phyloP scores from a whole-genome alignment of 805 yeast genomes.

The Candida morakotiae region DNA sequence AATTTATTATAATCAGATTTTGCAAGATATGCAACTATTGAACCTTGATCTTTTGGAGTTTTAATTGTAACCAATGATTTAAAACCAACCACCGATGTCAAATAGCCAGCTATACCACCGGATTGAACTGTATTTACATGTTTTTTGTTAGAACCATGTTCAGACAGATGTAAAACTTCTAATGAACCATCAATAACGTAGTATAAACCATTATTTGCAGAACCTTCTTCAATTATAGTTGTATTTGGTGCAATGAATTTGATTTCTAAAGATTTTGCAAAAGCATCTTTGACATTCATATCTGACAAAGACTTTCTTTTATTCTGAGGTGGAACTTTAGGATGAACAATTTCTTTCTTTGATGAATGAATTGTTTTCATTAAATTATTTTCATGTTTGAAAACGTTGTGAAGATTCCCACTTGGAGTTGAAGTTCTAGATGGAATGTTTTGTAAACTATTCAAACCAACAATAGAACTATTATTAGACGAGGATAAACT shows the following conservation, averaged over 20 bases:
- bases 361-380: slow-evolving; percentile 8
- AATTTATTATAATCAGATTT: slow-evolving; percentile 58
- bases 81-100: slow-evolving; percentile 76
- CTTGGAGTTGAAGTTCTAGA: slow-evolving; percentile 5
- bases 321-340: neutral
- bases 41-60: slow-evolving; percentile 59
- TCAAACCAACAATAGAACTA: slow-evolving; percentile 24
- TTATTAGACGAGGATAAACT: slow-evolving; percentile 17
- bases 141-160: slow-evolving; percentile 15
- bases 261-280: slow-evolving; percentile 58
- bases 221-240: slow-evolving; percentile 58
- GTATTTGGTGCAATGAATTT: slow-evolving; percentile 50
- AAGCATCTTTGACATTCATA: slow-evolving; percentile 45
- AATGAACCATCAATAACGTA: slow-evolving; percentile 77
- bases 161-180: slow-evolving; percentile 43
- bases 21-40: slow-evolving; percentile 61
- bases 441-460: neutral
- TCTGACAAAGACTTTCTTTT: slow-evolving; percentile 5
- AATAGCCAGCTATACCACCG: slow-evolving; percentile 86
- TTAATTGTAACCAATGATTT: slow-evolving; percentile 70
- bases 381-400: slow-evolving; percentile 3
- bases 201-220: slow-evolving; percentile 67
- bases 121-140: slow-evolving; percentile 55
- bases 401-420: slow-evolving; percentile 1
- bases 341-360: neutral